Evolutionary conservation across 1,284 basidiomycete species (phyloP).

Genomic region (Austroboletus rostrupii): DNA sequence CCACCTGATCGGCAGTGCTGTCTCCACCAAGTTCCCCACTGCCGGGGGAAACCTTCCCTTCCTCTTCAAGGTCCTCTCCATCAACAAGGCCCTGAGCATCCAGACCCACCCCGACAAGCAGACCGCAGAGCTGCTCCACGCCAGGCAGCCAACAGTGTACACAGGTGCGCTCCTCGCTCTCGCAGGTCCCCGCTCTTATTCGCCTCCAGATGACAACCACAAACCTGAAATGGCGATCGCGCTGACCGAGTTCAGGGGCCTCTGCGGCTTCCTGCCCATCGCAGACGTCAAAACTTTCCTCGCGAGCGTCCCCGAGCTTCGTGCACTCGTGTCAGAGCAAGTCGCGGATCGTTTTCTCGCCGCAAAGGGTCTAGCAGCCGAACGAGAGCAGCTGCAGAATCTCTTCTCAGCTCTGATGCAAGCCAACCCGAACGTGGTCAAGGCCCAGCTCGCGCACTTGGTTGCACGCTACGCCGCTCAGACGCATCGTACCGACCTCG

Average conservation of each 20-base stretch:
- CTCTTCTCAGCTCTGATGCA: conserved; percentile 87
- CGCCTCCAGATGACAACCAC: conserved; percentile 72
- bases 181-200: conserved; percentile 6
- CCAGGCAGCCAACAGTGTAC: conserved; percentile 79
- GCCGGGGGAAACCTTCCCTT: conserved; percentile 80
- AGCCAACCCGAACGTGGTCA: conserved; percentile 51
- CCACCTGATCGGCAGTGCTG: conserved; percentile 63
- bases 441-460: conserved; percentile 55
- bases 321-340: conserved; percentile 60
- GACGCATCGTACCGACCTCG: conserved; percentile 44
- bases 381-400: conserved; percentile 42
- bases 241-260: conserved; percentile 84
- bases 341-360: conserved; percentile 50
- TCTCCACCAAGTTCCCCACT: conserved; percentile 61
- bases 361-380: conserved; percentile 39
- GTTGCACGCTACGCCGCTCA: conserved; percentile 58
- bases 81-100: conserved; percentile 92
- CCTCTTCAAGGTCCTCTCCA: conserved; percentile 91
- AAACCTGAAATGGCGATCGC: conserved; percentile 99
- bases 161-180: conserved; percentile 57
- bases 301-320: conserved; percentile 73
- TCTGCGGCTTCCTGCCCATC: conserved; percentile 90
- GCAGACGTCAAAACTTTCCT: conserved; percentile 68
- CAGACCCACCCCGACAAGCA: conserved; percentile 96
- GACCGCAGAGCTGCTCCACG: conserved; percentile 77